Evolutionary conservation across 805 yeast genomes (phyloP).

Genomic region (Kurtzmaniella cleridarum): DNA sequence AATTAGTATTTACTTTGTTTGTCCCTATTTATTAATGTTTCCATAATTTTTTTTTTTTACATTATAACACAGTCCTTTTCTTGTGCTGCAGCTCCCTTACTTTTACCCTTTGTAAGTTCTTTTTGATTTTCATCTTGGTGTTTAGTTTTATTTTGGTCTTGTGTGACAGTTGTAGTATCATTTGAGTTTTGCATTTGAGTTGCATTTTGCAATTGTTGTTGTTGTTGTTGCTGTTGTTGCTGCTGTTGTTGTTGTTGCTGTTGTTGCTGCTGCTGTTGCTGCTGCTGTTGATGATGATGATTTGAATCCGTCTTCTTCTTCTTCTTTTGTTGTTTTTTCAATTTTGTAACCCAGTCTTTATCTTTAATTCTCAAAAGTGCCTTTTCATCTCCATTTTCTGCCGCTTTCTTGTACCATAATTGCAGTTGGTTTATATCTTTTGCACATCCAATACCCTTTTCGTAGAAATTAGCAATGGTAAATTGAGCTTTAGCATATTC

Average conservation of each 20-base stretch:
- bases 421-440: slow-evolving; percentile 52
- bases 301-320: slow-evolving; percentile 9
- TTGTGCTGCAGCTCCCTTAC: slow-evolving; percentile 13
- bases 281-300: not conserved
- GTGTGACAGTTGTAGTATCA: too few relatives aligned
- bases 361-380: slow-evolving; percentile 29
- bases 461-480: slow-evolving; percentile 78
- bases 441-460: slow-evolving; percentile 82
- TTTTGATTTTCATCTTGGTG: too few relatives aligned
- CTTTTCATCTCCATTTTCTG: slow-evolving; percentile 46
- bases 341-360: slow-evolving; percentile 23
- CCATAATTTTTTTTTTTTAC: slow-evolving; percentile 12
- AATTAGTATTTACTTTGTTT: too few relatives aligned
- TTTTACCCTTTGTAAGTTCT: slow-evolving; percentile 3
- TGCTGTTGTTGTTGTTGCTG: too few relatives aligned
- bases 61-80: slow-evolving; percentile 43
- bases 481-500: slow-evolving; percentile 79
- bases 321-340: slow-evolving; percentile 27
- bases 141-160: slow-evolving; percentile 14
- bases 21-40: too few relatives aligned
- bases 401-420: slow-evolving; percentile 74
- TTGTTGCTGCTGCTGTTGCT: too few relatives aligned
- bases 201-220: too few relatives aligned
- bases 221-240: too few relatives aligned
- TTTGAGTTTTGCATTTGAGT: too few relatives aligned